A percentile compares a stretch with the other conserved stretches of the same genome.
These are phyloP conservation scores for Colletotrichum costaricense DNA, from an alignment of 2,329 filamentous ascomycete species.

Conservation along the genomic window DNA sequence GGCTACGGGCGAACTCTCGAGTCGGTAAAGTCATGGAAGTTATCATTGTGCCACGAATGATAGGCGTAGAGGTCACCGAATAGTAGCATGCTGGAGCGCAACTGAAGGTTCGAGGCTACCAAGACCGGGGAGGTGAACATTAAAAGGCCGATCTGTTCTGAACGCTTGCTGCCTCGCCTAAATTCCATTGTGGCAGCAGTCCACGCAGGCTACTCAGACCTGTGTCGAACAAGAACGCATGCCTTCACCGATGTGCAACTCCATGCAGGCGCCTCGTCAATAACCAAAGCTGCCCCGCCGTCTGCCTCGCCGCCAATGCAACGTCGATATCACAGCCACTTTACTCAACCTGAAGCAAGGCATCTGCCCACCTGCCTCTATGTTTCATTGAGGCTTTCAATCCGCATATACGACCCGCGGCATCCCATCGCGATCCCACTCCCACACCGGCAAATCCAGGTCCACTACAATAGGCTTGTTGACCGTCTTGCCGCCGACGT, in stretches of 20 bases:
- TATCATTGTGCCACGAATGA: neutral
- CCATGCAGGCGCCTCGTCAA: neutral
- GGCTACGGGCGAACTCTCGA: too few relatives aligned
- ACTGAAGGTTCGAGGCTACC: too few relatives aligned
- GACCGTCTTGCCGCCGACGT: constrained; percentile 70
- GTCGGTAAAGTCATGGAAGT: too few relatives aligned
- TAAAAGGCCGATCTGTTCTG: neutral
- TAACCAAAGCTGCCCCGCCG: too few relatives aligned
- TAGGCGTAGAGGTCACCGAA: neutral
- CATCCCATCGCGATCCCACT: constrained; percentile 37
- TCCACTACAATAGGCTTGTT: constrained; percentile 90
- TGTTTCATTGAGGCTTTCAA: neutral
- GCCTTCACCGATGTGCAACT: neutral
- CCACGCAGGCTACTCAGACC: too few relatives aligned
- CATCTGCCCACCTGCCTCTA: neutral
- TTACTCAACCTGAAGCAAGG: neutral
- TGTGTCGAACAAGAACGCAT: neutral
- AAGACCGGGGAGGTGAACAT: neutral
- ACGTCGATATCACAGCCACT: neutral
- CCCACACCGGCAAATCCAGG: constrained; percentile 74
- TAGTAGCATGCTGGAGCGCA: rapidly evolving
- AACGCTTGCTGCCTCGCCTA: neutral
- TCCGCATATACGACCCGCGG: neutral
- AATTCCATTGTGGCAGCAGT: neutral
- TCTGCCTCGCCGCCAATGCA: neutral